Conservation (phyloP, 1,284 basidiomycete species). For the Trichosporon faecale region DNA sequence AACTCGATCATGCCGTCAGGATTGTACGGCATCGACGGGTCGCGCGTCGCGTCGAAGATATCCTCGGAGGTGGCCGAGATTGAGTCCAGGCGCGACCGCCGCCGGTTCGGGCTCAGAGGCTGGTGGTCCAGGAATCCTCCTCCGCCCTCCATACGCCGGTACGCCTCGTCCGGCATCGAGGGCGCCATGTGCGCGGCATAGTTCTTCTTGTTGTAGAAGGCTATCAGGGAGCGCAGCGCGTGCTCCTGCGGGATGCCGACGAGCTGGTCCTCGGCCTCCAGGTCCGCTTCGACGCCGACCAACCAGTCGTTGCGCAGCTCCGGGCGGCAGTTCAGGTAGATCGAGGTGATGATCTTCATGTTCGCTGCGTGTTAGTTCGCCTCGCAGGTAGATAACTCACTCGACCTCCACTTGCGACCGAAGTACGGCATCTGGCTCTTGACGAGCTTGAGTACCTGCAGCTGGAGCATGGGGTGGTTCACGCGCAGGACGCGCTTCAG, state of each 20-base stretch:
- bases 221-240: constrained; percentile 88
- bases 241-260: constrained; percentile 81
- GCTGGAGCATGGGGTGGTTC: constrained; percentile 87
- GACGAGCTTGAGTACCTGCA: constrained; percentile 95
- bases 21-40: constrained; percentile 50
- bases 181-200: constrained; percentile 32
- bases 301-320: constrained; percentile 98
- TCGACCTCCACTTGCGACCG: constrained; percentile 96
- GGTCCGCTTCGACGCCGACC: constrained; percentile 86
- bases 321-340: constrained; percentile 94
- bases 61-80: constrained; percentile 36
- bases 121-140: constrained; percentile 2
- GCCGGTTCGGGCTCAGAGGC: constrained; percentile 10
- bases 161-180: constrained; percentile 23
- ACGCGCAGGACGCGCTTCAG: constrained; percentile 92
- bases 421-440: constrained; percentile 99
- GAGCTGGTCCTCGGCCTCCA: constrained; percentile 63
- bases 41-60: constrained; percentile 55
- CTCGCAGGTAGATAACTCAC: constrained; percentile 55
- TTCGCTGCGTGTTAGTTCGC: constrained; percentile 63
- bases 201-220: constrained; percentile 64
- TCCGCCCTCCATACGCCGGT: neutral
- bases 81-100: constrained; percentile 25
- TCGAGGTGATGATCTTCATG: constrained; percentile 99
- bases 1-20: constrained; percentile 56